Percentiles rank a stretch among this genome's conserved stretches.
Evolutionary conservation across 202 grass and related monocot genomes (phyloP).

Genomic region (Schoenoplectus triqueter): DNA sequence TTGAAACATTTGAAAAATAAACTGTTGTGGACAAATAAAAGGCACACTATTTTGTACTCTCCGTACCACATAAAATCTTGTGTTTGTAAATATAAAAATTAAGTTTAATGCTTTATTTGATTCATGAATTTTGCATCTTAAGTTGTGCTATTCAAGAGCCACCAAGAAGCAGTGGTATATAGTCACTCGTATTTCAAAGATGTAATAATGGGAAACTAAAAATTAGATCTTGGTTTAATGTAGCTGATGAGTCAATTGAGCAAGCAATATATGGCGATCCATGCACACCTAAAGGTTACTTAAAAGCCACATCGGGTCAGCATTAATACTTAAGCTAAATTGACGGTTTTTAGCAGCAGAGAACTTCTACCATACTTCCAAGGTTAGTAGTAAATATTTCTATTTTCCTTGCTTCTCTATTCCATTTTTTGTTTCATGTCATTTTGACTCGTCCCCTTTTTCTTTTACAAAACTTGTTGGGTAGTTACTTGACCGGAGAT

Average conservation of each 20-base stretch:
- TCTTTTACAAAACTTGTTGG: constrained; percentile 12
- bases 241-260: constrained; percentile 56
- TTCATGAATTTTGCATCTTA: not conserved
- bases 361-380: constrained; percentile 89
- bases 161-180: not conserved
- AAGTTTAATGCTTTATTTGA: not conserved
- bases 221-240: constrained; percentile 12
- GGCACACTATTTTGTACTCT: not conserved
- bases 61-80: not conserved
- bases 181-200: not conserved
- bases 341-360: constrained; percentile 86
- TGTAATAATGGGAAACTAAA: constrained; percentile 13
- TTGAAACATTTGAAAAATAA: constrained; percentile 7
- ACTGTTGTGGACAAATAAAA: not conserved
- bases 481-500: constrained; percentile 69
- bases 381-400: constrained; percentile 47
- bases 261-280: constrained; percentile 75
- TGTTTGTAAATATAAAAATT: not conserved
- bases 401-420: not conserved
- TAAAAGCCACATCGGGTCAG: constrained; percentile 55
- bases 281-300: constrained; percentile 78
- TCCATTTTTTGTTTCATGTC: constrained; percentile 7
- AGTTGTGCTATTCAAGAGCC: not conserved
- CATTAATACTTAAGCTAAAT: constrained; percentile 65
- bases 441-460: constrained; percentile 34